Percentiles rank a stretch among this genome's conserved stretches.
Conservation (phyloP, 495 filamentous ascomycete genomes). For the Aspergillus funiculosus region DNA sequence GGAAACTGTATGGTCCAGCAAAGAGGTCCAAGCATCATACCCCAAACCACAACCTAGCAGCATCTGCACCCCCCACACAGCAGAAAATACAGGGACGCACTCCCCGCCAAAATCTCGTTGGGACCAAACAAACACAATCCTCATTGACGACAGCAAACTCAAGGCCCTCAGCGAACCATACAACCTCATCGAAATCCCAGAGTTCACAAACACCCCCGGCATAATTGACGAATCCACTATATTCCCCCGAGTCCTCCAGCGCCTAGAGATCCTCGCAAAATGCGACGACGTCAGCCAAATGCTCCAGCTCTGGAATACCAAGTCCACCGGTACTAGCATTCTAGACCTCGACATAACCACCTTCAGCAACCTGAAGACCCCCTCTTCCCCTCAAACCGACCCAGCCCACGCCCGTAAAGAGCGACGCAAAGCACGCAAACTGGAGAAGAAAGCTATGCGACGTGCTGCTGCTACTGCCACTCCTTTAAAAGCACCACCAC, state of each 20-base stretch:
- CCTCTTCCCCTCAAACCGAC: neutral
- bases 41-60: conserved; percentile 17
- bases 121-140: conserved; percentile 79
- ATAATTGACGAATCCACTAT: conserved; percentile 29
- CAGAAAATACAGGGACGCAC: neutral
- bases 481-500: neutral
- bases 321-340: conserved; percentile 15
- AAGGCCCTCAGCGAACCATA: conserved; percentile 80
- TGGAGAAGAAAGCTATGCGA: conserved; percentile 16
- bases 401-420: conserved; percentile 12
- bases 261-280: conserved; percentile 29
- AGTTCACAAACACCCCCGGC: conserved; percentile 48
- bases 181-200: conserved; percentile 75
- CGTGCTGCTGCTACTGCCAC: neutral
- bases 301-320: conserved; percentile 25
- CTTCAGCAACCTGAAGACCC: neutral
- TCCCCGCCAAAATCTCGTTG: conserved; percentile 36
- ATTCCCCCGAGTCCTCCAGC: conserved; percentile 29
- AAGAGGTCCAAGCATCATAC: conserved; percentile 46
- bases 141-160: conserved; percentile 75
- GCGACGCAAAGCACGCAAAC: conserved; percentile 19
- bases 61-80: neutral
- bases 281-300: conserved; percentile 40
- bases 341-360: conserved; percentile 22
- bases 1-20: conserved; percentile 59